phyloP scores from a whole-genome alignment of 306 rosid genomes.

The Carpinus viminea region DNA sequence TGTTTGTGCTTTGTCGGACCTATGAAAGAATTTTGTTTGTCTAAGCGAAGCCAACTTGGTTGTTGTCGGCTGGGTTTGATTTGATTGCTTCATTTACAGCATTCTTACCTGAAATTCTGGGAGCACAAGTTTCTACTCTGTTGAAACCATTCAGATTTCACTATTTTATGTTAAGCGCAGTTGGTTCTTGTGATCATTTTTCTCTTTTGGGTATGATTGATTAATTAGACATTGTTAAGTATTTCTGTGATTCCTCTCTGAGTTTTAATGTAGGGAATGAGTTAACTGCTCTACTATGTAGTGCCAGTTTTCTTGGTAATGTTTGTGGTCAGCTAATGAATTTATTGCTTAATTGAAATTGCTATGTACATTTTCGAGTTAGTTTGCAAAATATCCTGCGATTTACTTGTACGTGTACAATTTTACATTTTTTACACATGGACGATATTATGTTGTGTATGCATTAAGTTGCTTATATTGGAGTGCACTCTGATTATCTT shows the following conservation, averaged over 20 bases:
- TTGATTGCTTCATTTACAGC: background rate
- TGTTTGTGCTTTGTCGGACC: background rate
- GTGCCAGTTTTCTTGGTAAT: background rate
- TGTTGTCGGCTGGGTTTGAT: background rate
- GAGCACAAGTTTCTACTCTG: slow-evolving; percentile 1
- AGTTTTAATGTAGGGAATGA: background rate
- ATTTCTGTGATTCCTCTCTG: background rate
- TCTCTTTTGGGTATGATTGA: background rate
- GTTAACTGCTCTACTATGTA: background rate
- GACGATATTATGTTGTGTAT: background rate
- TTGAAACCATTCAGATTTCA: background rate
- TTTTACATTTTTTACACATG: no score
- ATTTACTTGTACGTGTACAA: no score
- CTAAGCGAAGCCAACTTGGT: background rate
- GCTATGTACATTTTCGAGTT: background rate
- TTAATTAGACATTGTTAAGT: background rate
- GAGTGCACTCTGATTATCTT: background rate
- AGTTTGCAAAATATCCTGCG: background rate
- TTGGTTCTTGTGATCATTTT: background rate
- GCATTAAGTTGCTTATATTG: background rate
- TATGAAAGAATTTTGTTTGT: background rate
- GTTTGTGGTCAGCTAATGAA: background rate
- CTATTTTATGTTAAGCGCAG: background rate
- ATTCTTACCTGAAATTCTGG: background rate
- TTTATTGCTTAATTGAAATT: background rate